Evolutionary conservation across 441 rosid genomes (phyloP).

Genomic region (Adansonia madagascariensis): DNA sequence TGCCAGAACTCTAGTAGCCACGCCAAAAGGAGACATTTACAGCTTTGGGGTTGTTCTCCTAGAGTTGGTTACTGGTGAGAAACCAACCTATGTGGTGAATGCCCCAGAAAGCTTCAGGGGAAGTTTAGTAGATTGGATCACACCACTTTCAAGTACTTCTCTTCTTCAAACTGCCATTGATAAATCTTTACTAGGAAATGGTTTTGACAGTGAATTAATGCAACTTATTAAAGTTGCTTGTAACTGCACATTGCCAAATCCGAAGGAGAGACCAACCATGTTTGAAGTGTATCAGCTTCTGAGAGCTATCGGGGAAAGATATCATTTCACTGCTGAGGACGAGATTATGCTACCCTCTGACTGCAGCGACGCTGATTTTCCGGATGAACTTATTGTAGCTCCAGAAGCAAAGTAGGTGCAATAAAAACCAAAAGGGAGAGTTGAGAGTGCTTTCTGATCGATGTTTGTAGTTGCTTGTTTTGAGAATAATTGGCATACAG

Average conservation of each 20-base stretch:
- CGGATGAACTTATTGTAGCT: neutral
- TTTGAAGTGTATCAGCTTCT: slow-evolving; percentile 46
- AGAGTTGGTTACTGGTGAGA: slow-evolving; percentile 29
- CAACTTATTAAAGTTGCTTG: slow-evolving; percentile 50
- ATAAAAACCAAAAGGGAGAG: too few relatives aligned
- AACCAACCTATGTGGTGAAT: slow-evolving; percentile 37
- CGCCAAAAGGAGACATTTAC: too few relatives aligned
- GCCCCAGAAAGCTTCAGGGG: slow-evolving; percentile 48
- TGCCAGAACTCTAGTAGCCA: too few relatives aligned
- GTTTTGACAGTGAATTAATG: slow-evolving; percentile 42
- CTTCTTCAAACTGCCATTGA: slow-evolving; percentile 44
- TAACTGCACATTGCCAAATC: slow-evolving; percentile 40
- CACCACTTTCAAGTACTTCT: slow-evolving; percentile 32
- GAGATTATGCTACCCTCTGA: slow-evolving; percentile 11
- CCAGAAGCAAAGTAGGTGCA: neutral
- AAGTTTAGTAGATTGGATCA: slow-evolving; percentile 52
- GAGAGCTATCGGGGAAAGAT: slow-evolving; percentile 35
- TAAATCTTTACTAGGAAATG: slow-evolving; percentile 42
- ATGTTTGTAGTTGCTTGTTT: neutral
- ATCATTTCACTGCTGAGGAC: slow-evolving; percentile 34
- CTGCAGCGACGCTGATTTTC: neutral
- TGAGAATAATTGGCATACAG: neutral
- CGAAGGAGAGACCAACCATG: slow-evolving; percentile 51
- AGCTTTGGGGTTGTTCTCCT: too few relatives aligned
- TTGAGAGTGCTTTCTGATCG: neutral